Conservation (phyloP, 2,329 filamentous ascomycete species). For the Mycosphaerella sp. region DNA sequence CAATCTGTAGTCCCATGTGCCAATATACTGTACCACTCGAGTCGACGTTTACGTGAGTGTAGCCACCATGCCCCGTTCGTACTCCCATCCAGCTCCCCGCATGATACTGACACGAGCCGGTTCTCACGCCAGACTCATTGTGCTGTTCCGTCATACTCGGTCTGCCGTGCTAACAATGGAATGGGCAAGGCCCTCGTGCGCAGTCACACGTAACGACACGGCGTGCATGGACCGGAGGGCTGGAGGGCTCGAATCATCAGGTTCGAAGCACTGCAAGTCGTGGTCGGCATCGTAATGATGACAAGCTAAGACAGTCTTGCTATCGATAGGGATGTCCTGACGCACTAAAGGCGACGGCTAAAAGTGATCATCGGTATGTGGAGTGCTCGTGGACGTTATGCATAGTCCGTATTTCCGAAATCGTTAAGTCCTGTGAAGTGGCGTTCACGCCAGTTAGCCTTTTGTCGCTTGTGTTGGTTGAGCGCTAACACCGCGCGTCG, state of each 20-base stretch:
- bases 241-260: background rate
- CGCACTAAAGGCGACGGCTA: background rate
- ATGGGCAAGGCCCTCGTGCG: background rate
- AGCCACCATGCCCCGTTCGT: background rate
- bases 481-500: conserved; percentile 3
- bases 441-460: conserved; percentile 25
- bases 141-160: background rate
- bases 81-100: background rate
- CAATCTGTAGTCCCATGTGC: background rate
- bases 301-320: background rate
- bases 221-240: background rate
- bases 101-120: background rate
- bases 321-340: background rate
- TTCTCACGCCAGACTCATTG: background rate
- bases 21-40: background rate
- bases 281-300: background rate
- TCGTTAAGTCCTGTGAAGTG: conserved; percentile 30
- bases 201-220: background rate
- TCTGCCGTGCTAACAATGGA: background rate
- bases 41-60: background rate
- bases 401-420: conserved; percentile 1
- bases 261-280: background rate
- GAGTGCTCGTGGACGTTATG: background rate
- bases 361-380: background rate
- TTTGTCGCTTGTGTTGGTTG: conserved; percentile 10